Percentiles rank a stretch among this genome's conserved stretches.
These are phyloP conservation scores for Blastobotrys ciferrii DNA, from an alignment of 1,139 yeast genomes.

Conservation along the genomic window DNA sequence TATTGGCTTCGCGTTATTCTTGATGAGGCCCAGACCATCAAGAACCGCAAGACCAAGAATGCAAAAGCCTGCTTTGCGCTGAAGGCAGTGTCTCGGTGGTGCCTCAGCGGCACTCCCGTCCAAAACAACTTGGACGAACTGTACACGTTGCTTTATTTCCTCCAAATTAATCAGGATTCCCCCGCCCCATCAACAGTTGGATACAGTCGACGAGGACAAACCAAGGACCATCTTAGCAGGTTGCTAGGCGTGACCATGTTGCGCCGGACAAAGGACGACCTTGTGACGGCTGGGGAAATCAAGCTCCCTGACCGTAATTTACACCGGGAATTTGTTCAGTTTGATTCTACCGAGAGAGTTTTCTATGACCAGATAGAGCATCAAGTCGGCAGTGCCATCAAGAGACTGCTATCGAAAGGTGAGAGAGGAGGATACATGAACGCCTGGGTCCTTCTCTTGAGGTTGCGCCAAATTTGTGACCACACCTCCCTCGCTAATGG, in stretches of 20 bases:
- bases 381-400: constrained; percentile 24
- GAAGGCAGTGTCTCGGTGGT: constrained; percentile 40
- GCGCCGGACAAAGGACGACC: constrained; percentile 53
- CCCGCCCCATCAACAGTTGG: constrained; percentile 29
- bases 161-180: constrained; percentile 54
- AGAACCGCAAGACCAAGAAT: constrained; percentile 43
- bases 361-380: constrained; percentile 33
- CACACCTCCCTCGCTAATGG: constrained; percentile 41
- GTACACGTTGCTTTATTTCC: constrained; percentile 43
- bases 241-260: constrained; percentile 49
- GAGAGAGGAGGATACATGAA: constrained; percentile 27
- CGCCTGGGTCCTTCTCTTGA: constrained; percentile 36
- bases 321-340: constrained; percentile 32
- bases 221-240: constrained; percentile 28
- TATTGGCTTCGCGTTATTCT: constrained; percentile 48
- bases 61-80: constrained; percentile 43
- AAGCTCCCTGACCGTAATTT: constrained; percentile 43
- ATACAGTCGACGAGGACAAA: constrained; percentile 38
- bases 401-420: constrained; percentile 13
- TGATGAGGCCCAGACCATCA: constrained; percentile 55
- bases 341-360: constrained; percentile 38
- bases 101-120: constrained; percentile 55
- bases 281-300: constrained; percentile 31
- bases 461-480: constrained; percentile 49
- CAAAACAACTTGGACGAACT: constrained; percentile 50